These are phyloP conservation scores for Neurospora sp. DNA, from an alignment of 495 filamentous ascomycete species.

Conservation along the genomic window DNA sequence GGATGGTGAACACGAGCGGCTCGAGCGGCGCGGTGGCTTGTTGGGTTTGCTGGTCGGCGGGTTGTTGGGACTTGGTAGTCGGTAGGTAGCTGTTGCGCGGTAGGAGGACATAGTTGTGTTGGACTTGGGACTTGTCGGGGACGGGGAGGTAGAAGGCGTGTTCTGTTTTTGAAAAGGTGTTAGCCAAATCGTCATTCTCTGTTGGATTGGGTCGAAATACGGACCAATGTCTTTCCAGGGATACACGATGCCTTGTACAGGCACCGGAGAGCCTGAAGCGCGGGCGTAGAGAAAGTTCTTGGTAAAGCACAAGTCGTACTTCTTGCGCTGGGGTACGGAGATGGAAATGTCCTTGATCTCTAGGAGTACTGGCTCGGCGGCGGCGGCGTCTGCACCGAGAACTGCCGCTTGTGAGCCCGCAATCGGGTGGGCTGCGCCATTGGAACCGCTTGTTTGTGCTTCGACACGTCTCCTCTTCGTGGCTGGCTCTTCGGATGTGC, in stretches of 20 bases:
- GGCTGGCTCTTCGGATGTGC: conserved; percentile 23
- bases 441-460: conserved; percentile 11
- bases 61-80: conserved; percentile 9
- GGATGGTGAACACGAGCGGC: conserved; percentile 75
- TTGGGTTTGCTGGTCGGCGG: conserved; percentile 16
- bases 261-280: conserved; percentile 50
- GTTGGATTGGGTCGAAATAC: conserved; percentile 16
- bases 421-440: not conserved
- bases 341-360: conserved; percentile 66
- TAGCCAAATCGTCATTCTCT: conserved; percentile 12
- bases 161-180: conserved; percentile 33
- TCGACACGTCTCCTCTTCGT: conserved; percentile 43
- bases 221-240: conserved; percentile 65
- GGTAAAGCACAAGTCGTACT: conserved; percentile 71
- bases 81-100: conserved; percentile 53
- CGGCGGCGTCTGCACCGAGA: conserved; percentile 21
- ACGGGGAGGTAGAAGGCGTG: conserved; percentile 76
- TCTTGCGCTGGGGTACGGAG: conserved; percentile 81
- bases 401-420: conserved; percentile 2
- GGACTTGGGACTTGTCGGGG: conserved; percentile 79
- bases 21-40: conserved; percentile 40
- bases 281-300: conserved; percentile 56
- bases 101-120: conserved; percentile 84
- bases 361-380: conserved; percentile 39
- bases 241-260: conserved; percentile 58